phyloP scores from a whole-genome alignment of 179 eudicot genomes.

The Gypsophila paniculata region DNA sequence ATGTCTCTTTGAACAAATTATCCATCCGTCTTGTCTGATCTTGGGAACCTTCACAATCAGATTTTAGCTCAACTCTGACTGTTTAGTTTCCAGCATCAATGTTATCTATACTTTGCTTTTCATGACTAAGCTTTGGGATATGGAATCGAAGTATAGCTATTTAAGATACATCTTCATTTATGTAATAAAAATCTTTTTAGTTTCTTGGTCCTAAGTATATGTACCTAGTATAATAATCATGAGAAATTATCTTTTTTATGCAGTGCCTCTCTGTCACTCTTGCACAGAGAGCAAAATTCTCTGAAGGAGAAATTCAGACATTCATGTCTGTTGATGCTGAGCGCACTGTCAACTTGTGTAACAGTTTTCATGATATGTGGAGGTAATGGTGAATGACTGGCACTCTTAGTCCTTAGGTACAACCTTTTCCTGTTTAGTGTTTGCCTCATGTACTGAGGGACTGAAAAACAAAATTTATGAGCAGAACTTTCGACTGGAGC shows the following conservation, averaged over 20 bases:
- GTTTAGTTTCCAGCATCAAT: not conserved
- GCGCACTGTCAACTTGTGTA: conserved; percentile 77
- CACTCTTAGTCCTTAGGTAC: not conserved
- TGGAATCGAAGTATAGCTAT: not conserved
- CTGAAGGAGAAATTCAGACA: conserved; percentile 95
- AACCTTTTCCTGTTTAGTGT: not conserved
- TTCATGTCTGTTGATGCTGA: conserved; percentile 98
- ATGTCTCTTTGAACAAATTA: not conserved
- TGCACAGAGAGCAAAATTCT: conserved; percentile 70
- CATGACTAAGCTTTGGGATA: not conserved
- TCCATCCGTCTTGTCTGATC: not conserved
- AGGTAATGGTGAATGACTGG: conserved; percentile 44
- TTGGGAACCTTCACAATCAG: not conserved
- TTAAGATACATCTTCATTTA: not conserved
- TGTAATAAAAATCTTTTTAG: not conserved
- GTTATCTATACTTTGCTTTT: not conserved
- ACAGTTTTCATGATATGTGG: conserved; percentile 95
- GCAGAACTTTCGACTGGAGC: not conserved
- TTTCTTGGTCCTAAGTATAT: not conserved
- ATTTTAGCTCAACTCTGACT: not conserved
- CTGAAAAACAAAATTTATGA: not conserved
- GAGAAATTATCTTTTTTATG: conserved; percentile 23
- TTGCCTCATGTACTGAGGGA: not conserved
- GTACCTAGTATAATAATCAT: not conserved
- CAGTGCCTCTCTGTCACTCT: conserved; percentile 78